A percentile compares a stretch with the other conserved stretches of the same genome.
Evolutionary conservation across 805 yeast genomes (phyloP).

Genomic region (Peterozyma xylosa): DNA sequence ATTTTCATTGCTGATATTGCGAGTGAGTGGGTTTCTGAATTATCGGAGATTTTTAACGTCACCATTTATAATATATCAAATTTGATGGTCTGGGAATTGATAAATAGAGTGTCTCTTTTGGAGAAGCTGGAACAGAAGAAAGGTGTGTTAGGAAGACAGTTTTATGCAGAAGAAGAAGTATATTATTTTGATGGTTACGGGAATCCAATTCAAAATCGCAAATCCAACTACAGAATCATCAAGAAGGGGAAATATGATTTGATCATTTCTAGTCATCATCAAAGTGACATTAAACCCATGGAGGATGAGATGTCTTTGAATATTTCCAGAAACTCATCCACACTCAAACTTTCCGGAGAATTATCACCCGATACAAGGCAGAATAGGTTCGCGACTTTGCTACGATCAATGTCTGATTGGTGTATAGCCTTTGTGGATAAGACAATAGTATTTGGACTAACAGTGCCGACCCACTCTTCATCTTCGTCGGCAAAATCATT

Average conservation of each 20-base stretch:
- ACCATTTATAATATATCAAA: constrained; percentile 67
- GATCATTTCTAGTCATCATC: constrained; percentile 6
- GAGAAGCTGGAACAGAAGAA: constrained; percentile 57
- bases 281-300: not conserved
- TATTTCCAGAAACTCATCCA: constrained; percentile 8
- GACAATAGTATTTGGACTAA: no score
- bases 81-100: constrained; percentile 83
- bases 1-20: constrained; percentile 74
- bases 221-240: constrained; percentile 1
- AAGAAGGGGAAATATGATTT: constrained; percentile 8
- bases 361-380: not conserved
- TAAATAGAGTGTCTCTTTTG: constrained; percentile 52
- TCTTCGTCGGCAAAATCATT: no score
- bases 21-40: constrained; percentile 64
- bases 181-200: constrained; percentile 26
- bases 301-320: constrained; percentile 3
- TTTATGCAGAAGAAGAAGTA: constrained; percentile 57
- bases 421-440: no score
- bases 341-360: constrained; percentile 17
- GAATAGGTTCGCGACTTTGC: no score
- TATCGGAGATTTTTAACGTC: constrained; percentile 67
- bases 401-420: no score
- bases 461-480: no score
- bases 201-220: constrained; percentile 12
- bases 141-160: constrained; percentile 68